Evolutionary conservation across 768 basidiomycete genomes (phyloP), one percentile per base, ranked within the genome.

Genomic region (Chalciporus pseudorubinellus): DNA sequence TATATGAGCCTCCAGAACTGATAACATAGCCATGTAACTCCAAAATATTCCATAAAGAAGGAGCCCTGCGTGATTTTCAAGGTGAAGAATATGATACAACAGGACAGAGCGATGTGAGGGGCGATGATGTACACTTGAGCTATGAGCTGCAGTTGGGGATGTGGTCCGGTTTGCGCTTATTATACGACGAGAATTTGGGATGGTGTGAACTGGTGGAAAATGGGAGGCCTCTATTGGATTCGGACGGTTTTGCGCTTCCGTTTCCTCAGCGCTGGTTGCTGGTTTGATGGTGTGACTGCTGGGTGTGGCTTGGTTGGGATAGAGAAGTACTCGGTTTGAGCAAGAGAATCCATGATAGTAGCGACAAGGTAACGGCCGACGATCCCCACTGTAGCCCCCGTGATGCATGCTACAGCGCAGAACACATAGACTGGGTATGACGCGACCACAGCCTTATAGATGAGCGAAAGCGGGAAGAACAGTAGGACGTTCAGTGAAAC

Each of bases 341-440:
- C 44, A 20, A 66, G 44, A 42, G 26, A 4, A 46, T 28, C 29
- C 1, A 64, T 33, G 10, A 64, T 48, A 3, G 44, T 2, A n/a
- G 39, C 58, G 41, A 59, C 50, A 11, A 56, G 6, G 28, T 65
- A 62, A 31, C 52, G 58, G 1, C 72, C 83, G 12, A 68, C 53
- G 1, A 74, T 43, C 3, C 83, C 83, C 1, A 83, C 39, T 18
- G 74, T 16, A 10, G 65, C 67, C 6, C 82, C 82, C 9, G 72
- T 70, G 44, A 84, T 76, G 54, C 78, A 81, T 1, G 83, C 82
- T 1, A 79, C 74, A 2, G 80, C 80, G 34, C 71, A 74, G 52
- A 84, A 76, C 13, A 82, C 74, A 55, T 84, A 84, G 29, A 83
- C 45, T 0, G 83, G 83, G 42, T 78, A 81, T 1, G 83, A 45